Conservation (phyloP, 257 asterid species). For the Linaria vulgaris region DNA sequence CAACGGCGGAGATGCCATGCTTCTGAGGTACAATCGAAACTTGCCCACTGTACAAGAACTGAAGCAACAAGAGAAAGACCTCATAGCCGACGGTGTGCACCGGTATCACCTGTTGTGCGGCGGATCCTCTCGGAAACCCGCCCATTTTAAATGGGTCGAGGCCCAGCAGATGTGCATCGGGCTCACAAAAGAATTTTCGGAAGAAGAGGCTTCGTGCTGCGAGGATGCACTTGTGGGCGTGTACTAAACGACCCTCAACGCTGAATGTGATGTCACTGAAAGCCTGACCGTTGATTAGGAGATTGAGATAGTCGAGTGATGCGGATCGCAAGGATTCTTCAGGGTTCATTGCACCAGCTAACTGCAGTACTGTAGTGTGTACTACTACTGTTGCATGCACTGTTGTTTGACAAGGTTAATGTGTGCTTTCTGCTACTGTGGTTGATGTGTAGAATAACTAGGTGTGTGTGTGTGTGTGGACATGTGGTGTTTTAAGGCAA, state of each 20-base stretch:
- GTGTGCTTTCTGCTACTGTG: conserved; percentile 31
- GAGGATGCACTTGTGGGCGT: conserved; percentile 84
- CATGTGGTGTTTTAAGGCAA: neutral
- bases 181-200: conserved; percentile 86
- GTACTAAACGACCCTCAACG: conserved; percentile 91
- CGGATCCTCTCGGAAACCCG: conserved; percentile 46
- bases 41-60: conserved; percentile 91
- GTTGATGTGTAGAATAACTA: conserved; percentile 4
- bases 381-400: neutral
- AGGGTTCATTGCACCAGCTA: conserved; percentile 69
- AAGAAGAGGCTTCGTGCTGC: conserved; percentile 89
- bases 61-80: conserved; percentile 79
- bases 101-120: conserved; percentile 55
- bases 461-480: too few relatives aligned
- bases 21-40: conserved; percentile 95
- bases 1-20: conserved; percentile 97
- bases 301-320: conserved; percentile 85
- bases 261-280: conserved; percentile 94
- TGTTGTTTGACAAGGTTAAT: conserved; percentile 7
- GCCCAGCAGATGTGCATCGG: too few relatives aligned
- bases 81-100: conserved; percentile 86
- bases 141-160: conserved; percentile 46
- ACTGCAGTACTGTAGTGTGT: too few relatives aligned
- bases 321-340: conserved; percentile 87
- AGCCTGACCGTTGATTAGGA: conserved; percentile 93